These are phyloP conservation scores for Coniochaeta prunicola DNA, from an alignment of 2,329 filamentous ascomycete genomes.

Conservation along the genomic window DNA sequence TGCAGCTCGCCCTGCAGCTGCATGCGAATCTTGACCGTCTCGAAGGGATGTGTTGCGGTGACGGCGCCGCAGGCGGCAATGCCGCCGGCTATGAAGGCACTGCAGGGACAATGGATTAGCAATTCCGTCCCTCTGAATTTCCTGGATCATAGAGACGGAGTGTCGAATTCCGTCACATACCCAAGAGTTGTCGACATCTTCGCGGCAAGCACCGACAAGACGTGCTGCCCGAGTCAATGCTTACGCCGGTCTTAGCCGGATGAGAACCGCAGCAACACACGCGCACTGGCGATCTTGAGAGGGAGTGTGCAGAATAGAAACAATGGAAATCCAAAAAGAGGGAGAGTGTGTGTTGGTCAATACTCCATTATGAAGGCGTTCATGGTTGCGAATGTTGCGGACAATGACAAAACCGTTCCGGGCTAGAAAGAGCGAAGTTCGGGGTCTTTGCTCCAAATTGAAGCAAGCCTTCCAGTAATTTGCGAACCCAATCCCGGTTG, in stretches of 20 bases:
- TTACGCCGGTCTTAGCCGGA: background rate
- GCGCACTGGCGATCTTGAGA: background rate
- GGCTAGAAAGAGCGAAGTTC: background rate
- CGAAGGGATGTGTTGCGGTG: slow-evolving; percentile 94
- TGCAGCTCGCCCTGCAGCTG: slow-evolving; percentile 96
- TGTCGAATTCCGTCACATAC: slow-evolving; percentile 3
- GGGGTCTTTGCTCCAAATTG: background rate
- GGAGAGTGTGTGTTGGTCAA: background rate
- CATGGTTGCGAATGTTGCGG: background rate
- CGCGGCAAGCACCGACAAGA: background rate
- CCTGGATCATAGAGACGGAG: background rate
- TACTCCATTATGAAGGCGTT: background rate
- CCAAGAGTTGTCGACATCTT: slow-evolving; percentile 8
- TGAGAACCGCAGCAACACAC: background rate
- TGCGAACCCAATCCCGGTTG: background rate
- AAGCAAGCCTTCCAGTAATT: background rate
- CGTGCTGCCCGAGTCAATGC: background rate
- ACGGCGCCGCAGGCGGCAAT: slow-evolving; percentile 96
- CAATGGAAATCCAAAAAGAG: background rate
- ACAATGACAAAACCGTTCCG: background rate
- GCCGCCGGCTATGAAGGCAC: slow-evolving; percentile 91
- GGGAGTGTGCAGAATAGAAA: background rate
- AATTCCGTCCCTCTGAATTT: background rate
- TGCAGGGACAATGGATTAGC: slow-evolving; percentile 21
- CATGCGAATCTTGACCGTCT: slow-evolving; percentile 97